Base-by-base conservation (phyloP, 2,329 filamentous ascomycete species). In the Didymella pomorum region DNA sequence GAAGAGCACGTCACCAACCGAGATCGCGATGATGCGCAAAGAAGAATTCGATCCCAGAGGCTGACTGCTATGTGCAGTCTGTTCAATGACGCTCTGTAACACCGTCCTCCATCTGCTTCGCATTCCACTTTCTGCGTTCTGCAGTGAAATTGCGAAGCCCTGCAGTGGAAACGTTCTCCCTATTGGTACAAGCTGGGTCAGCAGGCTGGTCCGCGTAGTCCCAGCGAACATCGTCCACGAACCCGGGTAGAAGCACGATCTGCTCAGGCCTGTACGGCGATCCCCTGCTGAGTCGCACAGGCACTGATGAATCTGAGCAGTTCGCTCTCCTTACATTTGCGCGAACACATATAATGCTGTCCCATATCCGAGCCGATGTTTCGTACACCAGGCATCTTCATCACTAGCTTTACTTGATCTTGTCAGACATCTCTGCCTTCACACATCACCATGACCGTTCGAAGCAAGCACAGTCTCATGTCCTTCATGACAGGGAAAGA, bases 111-210 rank as follows among this genome's bases (percentile, higher is more conserved):
- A 37, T 26, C 31, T 44, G 39, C 45, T 45, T 43, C 49, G 42
- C 56, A 58, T 58, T 58, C 56, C 56, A 53, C 44, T 46, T 46
- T n/a, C 44, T 54, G 31, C 56, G 56, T 58, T 58, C 56, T 58
- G 39, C 11, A 50, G 28, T 45, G 50, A 58, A 33, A 58, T 58
- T 58, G 41, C 56, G 41, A 58, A 50, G 56, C 50, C 51, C 33
- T 58, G 45, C 50, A 43, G 56, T 42, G 46, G 39, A 28, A 54
- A 28, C 50, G 12, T 31, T 33, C 18, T 35, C 28, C 41, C 20
- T 14, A 58, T 54, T 58, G 56, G 56, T 41, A 58, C 41, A 47
- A 50, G 56, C 45, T 54, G 10, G 45, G 56, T 58, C 56, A 58
- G 45, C 56, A 58, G 56, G 49, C 42, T n/a, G 46, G 56, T 29